Evolutionary conservation across 2,329 filamentous ascomycete genomes (phyloP).

Genomic region (Colletotrichum musicola): DNA sequence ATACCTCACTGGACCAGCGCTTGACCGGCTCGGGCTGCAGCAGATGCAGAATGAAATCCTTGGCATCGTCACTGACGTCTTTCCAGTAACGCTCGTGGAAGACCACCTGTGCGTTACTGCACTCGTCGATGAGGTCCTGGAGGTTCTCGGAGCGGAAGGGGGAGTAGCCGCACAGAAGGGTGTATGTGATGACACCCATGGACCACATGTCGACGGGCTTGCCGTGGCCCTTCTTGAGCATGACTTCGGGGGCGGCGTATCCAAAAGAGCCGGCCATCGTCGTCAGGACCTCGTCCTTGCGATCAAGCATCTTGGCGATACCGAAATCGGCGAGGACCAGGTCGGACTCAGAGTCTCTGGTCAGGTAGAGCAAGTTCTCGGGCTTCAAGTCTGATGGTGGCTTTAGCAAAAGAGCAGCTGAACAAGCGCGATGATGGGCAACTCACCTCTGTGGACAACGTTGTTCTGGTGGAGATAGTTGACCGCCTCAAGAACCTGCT

Average conservation of each 20-base stretch:
- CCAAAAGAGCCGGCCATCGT: constrained; percentile 99
- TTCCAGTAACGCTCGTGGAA: constrained; percentile 99
- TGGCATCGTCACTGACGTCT: constrained; percentile 94
- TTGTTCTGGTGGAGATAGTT: constrained; percentile 95
- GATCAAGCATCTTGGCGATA: constrained; percentile 97
- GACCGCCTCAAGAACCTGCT: constrained; percentile 91
- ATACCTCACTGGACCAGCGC: constrained; percentile 82
- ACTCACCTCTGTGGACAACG: constrained; percentile 90
- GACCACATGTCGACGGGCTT: constrained; percentile 99
- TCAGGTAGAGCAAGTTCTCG: constrained; percentile 96
- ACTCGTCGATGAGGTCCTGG: constrained; percentile 94
- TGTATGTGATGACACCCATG: constrained; percentile 98
- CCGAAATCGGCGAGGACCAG: constrained; percentile 97
- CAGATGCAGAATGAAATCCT: constrained; percentile 89
- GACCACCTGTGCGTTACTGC: constrained; percentile 83
- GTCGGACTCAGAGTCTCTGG: constrained; percentile 79
- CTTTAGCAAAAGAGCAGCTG: constrained; percentile 31
- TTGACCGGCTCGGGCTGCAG: constrained; percentile 83
- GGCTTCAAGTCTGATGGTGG: constrained; percentile 85
- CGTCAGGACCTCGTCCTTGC: constrained; percentile 89
- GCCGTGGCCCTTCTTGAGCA: constrained; percentile 97
- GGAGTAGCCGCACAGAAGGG: constrained; percentile 96
- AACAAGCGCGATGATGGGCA: background rate
- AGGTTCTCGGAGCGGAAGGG: constrained; percentile 97
- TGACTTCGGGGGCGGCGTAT: constrained; percentile 97